Evolutionary conservation across 768 basidiomycete species (phyloP).

Genomic region (Mrakia hoshinonis): DNA sequence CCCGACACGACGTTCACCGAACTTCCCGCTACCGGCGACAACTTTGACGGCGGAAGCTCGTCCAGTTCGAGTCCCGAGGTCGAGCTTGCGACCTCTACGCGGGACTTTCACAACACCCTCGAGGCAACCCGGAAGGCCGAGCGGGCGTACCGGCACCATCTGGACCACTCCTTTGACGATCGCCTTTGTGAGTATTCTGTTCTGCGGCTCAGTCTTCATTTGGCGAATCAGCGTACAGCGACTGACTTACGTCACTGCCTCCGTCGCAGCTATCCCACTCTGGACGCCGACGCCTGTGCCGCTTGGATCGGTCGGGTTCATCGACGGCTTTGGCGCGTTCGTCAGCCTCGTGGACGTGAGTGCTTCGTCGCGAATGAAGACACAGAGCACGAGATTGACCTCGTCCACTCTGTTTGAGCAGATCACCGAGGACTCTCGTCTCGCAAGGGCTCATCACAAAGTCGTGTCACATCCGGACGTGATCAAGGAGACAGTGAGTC

Average conservation of each 20-base stretch:
- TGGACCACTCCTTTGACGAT: conserved; percentile 60
- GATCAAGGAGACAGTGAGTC: background rate
- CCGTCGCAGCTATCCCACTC: conserved; percentile 46
- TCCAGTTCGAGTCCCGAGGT: background rate
- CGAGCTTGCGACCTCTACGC: background rate
- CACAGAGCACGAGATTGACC: background rate
- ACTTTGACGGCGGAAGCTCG: background rate
- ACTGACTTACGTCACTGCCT: background rate
- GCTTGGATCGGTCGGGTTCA: conserved; percentile 67
- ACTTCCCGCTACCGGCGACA: background rate
- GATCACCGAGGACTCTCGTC: background rate
- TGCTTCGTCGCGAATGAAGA: background rate
- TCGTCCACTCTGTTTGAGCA: background rate
- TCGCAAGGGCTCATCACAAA: background rate
- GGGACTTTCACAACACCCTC: background rate
- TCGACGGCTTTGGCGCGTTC: conserved; percentile 59
- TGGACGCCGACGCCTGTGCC: conserved; percentile 60
- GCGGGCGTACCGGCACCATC: conserved; percentile 57
- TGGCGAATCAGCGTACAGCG: background rate
- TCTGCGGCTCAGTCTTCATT: background rate
- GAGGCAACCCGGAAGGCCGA: conserved; percentile 41
- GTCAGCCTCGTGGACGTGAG: conserved; percentile 58
- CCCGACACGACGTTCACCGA: background rate
- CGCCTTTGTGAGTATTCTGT: conserved; percentile 45
- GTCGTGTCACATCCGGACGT: background rate